Conservation (phyloP, 164 flowering plant species). For the Macadamia integrifolia region DNA sequence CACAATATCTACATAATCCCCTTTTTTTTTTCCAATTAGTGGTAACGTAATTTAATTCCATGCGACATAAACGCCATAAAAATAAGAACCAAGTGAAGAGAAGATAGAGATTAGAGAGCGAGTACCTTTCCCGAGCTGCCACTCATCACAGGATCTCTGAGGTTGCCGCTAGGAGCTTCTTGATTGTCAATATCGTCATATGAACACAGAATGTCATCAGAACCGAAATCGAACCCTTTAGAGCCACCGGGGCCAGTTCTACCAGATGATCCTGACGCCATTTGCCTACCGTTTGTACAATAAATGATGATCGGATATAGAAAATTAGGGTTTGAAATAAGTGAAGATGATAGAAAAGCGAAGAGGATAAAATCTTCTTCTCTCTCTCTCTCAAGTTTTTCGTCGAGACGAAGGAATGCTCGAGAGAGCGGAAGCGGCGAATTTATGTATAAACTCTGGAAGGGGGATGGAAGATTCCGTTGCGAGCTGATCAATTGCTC, state of each 20-base stretch:
- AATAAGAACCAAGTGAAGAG: not conserved
- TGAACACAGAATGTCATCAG: conserved; percentile 74
- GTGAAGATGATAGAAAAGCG: not conserved
- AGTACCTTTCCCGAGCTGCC: conserved; percentile 41
- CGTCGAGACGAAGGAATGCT: too few relatives aligned
- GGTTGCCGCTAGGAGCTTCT: conserved; percentile 42
- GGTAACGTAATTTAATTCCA: not conserved
- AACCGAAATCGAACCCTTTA: conserved; percentile 71
- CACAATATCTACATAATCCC: not conserved
- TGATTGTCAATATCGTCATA: conserved; percentile 58
- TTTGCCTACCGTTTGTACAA: conserved; percentile 6
- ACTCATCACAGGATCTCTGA: conserved; percentile 39
- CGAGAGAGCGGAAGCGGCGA: not conserved
- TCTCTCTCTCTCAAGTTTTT: too few relatives aligned
- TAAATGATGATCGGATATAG: too few relatives aligned
- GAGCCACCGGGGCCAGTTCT: conserved; percentile 49
- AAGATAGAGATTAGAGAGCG: too few relatives aligned
- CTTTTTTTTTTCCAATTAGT: not conserved
- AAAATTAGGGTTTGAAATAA: not conserved
- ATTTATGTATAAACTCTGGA: not conserved
- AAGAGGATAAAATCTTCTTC: not conserved
- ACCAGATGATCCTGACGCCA: conserved; percentile 84
- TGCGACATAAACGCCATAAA: not conserved
- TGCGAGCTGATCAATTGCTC: too few relatives aligned
- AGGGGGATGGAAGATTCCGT: too few relatives aligned